These are phyloP conservation scores for Aspergillus egyptiacus DNA, from an alignment of 495 filamentous ascomycete genomes.

Conservation along the genomic window DNA sequence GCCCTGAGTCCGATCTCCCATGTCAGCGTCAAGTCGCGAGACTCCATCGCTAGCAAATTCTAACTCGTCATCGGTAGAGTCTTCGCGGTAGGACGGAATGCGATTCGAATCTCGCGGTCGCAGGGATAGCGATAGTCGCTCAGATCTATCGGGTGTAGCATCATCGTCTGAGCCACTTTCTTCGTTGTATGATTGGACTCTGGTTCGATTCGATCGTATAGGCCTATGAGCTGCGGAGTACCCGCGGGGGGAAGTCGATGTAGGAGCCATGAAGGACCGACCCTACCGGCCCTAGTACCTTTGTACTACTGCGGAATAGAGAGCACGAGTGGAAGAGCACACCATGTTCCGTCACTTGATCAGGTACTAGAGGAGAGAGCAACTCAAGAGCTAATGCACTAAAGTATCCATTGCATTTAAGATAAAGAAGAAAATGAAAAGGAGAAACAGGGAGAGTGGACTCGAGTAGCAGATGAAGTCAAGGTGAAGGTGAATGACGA, in stretches of 20 bases:
- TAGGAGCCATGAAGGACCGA: constrained; percentile 21
- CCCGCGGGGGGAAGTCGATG: constrained; percentile 16
- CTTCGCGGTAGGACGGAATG: constrained; percentile 41
- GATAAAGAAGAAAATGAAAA: constrained; percentile 26
- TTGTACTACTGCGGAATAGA: constrained; percentile 20
- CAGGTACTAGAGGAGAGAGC: background rate
- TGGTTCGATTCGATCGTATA: constrained; percentile 35
- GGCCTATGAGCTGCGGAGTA: constrained; percentile 26
- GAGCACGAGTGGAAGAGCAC: background rate
- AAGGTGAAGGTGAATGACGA: constrained; percentile 5
- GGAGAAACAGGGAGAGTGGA: background rate
- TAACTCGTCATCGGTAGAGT: constrained; percentile 34
- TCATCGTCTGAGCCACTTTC: constrained; percentile 30
- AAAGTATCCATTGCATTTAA: background rate
- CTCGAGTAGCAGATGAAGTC: background rate
- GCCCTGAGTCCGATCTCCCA: no score
- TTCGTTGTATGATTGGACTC: constrained; percentile 38
- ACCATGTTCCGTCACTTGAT: background rate
- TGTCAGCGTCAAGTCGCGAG: background rate
- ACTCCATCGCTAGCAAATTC: constrained; percentile 12
- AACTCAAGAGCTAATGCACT: background rate
- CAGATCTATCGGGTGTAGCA: constrained; percentile 10
- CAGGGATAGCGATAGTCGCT: constrained; percentile 25
- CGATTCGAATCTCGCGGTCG: constrained; percentile 32
- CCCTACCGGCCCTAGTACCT: background rate